Conservation (phyloP, 257 asterid species). For the Jacaranda mimosifolia region DNA sequence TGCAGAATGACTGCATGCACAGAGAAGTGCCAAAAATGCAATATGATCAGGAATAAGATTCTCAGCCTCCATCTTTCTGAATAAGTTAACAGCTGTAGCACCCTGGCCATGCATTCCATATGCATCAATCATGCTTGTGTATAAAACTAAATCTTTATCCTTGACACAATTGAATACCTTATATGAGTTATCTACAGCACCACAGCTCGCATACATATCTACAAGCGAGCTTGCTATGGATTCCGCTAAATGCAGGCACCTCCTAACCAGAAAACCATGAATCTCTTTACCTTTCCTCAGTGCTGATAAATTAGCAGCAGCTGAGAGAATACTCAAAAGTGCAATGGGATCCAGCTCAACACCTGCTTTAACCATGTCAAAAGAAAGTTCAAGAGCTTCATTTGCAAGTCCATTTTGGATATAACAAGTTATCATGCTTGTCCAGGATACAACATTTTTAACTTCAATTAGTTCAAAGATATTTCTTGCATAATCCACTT, state of each 20-base stretch:
- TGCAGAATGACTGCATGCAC: conserved; percentile 88
- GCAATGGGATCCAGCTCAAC: conserved; percentile 72
- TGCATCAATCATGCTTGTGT: conserved; percentile 86
- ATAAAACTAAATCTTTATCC: conserved; percentile 57
- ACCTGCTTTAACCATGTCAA: conserved; percentile 55
- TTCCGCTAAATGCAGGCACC: conserved; percentile 51
- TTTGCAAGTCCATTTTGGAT: conserved; percentile 66
- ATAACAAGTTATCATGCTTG: conserved; percentile 80
- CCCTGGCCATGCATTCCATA: conserved; percentile 89
- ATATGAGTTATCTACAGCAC: conserved; percentile 61
- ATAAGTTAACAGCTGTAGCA: conserved; percentile 53
- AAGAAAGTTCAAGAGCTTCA: conserved; percentile 72
- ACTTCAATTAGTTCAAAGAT: conserved; percentile 50
- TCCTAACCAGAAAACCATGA: conserved; percentile 73
- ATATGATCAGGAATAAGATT: conserved; percentile 68
- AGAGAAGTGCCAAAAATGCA: conserved; percentile 68
- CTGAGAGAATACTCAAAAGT: conserved; percentile 62
- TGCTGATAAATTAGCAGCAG: conserved; percentile 68
- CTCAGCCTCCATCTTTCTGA: conserved; percentile 57
- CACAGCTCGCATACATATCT: conserved; percentile 82
- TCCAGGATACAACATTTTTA: conserved; percentile 75
- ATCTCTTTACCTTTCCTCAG: conserved; percentile 79
- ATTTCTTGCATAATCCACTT: conserved; percentile 55
- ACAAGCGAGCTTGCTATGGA: conserved; percentile 76
- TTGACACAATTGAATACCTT: conserved; percentile 54